Conservation (phyloP, 805 yeast genomes). For the Scheffersomyces lignosus region DNA sequence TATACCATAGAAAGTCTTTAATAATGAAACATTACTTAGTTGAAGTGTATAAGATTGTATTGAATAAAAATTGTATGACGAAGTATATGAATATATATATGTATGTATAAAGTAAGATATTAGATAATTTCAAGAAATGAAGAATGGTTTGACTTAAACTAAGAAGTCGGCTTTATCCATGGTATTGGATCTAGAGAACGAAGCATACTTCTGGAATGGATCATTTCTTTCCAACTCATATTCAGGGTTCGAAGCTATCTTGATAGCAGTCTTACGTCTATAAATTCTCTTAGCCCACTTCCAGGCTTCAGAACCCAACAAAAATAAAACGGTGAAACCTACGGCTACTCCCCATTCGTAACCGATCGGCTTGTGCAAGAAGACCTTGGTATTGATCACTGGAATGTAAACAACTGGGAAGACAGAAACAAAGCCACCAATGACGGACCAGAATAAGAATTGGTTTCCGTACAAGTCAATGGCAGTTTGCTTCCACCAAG, state of each 20-base stretch:
- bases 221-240: conserved; percentile 60
- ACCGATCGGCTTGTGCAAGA: conserved; percentile 67
- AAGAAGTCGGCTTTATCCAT: conserved; percentile 14
- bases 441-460: conserved; percentile 78
- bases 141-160: neutral
- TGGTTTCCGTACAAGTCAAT: conserved; percentile 71
- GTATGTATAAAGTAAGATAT: too few relatives aligned
- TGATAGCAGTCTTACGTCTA: conserved; percentile 35
- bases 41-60: too few relatives aligned
- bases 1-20: too few relatives aligned
- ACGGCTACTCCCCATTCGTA: conserved; percentile 81
- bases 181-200: conserved; percentile 58
- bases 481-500: conserved; percentile 59
- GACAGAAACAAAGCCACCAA: conserved; percentile 65
- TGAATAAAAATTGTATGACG: too few relatives aligned
- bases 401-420: conserved; percentile 88
- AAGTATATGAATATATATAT: too few relatives aligned
- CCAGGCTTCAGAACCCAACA: conserved; percentile 63
- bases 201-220: conserved; percentile 63
- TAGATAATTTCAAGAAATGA: neutral
- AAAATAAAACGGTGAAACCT: conserved; percentile 57
- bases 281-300: conserved; percentile 64
- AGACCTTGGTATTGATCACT: conserved; percentile 76
- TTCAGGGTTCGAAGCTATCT: conserved; percentile 55
- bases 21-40: too few relatives aligned